These are phyloP conservation scores for Phaeotremella skinneri DNA, from an alignment of 768 basidiomycete species.

Conservation along the genomic window DNA sequence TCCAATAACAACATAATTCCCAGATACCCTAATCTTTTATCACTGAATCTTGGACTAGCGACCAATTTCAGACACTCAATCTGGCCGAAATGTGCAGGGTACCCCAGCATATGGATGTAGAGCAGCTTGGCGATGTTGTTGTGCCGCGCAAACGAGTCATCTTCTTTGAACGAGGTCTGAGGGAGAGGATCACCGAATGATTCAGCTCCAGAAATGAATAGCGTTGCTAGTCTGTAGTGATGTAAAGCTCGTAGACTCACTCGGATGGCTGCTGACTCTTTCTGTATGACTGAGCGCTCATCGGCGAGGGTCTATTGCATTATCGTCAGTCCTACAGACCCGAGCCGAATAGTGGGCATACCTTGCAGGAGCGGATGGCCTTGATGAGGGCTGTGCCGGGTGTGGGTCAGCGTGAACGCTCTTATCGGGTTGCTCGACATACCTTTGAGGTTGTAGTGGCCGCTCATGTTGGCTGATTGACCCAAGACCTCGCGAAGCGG, in stretches of 20 bases:
- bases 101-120: slow-evolving; percentile 76
- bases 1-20: slow-evolving; percentile 97
- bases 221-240: no score
- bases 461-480: slow-evolving; percentile 28
- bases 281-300: slow-evolving; percentile 93
- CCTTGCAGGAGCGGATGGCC: slow-evolving; percentile 97
- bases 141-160: slow-evolving; percentile 90
- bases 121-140: slow-evolving; percentile 97
- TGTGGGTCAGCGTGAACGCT: background rate
- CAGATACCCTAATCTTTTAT: slow-evolving; percentile 93
- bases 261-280: slow-evolving; percentile 88
- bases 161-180: slow-evolving; percentile 92
- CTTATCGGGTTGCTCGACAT: background rate
- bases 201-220: background rate
- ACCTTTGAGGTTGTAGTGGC: slow-evolving; percentile 54
- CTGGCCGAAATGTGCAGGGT: slow-evolving; percentile 97
- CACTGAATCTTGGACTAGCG: slow-evolving; percentile 89
- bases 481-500: background rate
- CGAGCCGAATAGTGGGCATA: slow-evolving; percentile 44
- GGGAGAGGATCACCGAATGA: slow-evolving; percentile 66
- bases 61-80: slow-evolving; percentile 64
- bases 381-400: slow-evolving; percentile 86
- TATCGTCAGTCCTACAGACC: background rate
- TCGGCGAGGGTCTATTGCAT: slow-evolving; percentile 79
- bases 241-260: slow-evolving; percentile 17